phyloP scores from a whole-genome alignment of 441 rosid genomes.

The Breynia disticha region DNA sequence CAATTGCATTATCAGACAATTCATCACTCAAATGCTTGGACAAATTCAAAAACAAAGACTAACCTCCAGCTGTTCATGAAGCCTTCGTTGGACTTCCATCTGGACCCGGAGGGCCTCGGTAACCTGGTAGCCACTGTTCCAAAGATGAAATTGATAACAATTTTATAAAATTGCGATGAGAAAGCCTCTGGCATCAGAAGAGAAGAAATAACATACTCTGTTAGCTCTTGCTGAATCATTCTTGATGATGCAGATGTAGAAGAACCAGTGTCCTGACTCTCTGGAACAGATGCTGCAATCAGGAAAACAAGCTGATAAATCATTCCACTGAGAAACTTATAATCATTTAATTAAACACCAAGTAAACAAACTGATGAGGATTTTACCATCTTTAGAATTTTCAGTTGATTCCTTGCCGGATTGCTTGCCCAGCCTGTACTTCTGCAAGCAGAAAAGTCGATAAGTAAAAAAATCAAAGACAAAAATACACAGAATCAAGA shows the following conservation, averaged over 20 bases:
- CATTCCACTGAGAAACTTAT: too few relatives aligned
- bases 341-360: too few relatives aligned
- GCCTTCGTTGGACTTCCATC: constrained; percentile 94
- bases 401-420: constrained; percentile 67
- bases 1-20: background rate
- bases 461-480: constrained; percentile 3
- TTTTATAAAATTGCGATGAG: constrained; percentile 3
- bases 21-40: background rate
- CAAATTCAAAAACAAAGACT: constrained; percentile 11
- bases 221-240: constrained; percentile 53
- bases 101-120: constrained; percentile 89
- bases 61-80: constrained; percentile 94
- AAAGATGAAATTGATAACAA: constrained; percentile 16
- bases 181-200: constrained; percentile 5
- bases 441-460: constrained; percentile 41
- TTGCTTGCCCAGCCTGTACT: constrained; percentile 78
- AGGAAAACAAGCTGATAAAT: constrained; percentile 18
- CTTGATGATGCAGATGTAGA: constrained; percentile 67
- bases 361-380: constrained; percentile 2
- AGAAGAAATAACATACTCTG: constrained; percentile 46
- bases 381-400: constrained; percentile 79
- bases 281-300: constrained; percentile 59
- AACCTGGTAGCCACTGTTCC: constrained; percentile 66
- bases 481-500: background rate
- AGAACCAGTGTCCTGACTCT: constrained; percentile 81